These are phyloP conservation scores for Colletotrichum lupini DNA, from an alignment of 2,329 filamentous ascomycete genomes.

Conservation along the genomic window DNA sequence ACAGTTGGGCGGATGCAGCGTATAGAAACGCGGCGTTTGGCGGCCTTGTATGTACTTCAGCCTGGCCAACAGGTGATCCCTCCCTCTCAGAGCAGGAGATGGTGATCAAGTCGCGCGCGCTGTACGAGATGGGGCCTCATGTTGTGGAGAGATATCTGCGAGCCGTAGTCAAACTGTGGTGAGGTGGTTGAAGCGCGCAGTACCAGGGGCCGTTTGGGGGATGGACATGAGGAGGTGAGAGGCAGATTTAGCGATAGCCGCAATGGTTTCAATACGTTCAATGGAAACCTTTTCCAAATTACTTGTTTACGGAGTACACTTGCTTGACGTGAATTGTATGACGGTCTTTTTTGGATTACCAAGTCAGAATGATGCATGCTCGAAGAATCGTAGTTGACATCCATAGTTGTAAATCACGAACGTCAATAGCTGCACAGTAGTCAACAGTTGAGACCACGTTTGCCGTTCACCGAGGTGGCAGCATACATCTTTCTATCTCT, in stretches of 20 bases:
- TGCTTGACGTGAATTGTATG: neutral
- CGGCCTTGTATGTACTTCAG: neutral
- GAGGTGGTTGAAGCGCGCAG: neutral
- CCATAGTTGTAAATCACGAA: no score
- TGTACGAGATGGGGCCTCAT: neutral
- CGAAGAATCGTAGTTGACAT: neutral
- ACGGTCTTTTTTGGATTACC: neutral
- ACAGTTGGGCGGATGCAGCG: constrained; percentile 15
- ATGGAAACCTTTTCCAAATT: neutral
- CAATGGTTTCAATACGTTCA: constrained; percentile 28
- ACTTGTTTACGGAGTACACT: neutral
- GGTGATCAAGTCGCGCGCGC: neutral
- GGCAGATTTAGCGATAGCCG: constrained; percentile 27
- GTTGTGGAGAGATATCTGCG: neutral
- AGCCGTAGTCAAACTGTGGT: neutral
- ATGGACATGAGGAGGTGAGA: constrained; percentile 33
- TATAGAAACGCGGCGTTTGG: neutral
- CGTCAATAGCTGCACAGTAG: no score
- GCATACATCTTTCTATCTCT: no score
- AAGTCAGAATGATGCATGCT: neutral
- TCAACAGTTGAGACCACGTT: no score
- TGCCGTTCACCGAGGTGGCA: no score
- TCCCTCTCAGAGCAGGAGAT: neutral
- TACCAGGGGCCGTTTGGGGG: constrained; percentile 2
- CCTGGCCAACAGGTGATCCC: neutral